Evolutionary conservation across 352 stramenopile genomes (phyloP).

Genomic region (Saprolegnia parasitica): DNA sequence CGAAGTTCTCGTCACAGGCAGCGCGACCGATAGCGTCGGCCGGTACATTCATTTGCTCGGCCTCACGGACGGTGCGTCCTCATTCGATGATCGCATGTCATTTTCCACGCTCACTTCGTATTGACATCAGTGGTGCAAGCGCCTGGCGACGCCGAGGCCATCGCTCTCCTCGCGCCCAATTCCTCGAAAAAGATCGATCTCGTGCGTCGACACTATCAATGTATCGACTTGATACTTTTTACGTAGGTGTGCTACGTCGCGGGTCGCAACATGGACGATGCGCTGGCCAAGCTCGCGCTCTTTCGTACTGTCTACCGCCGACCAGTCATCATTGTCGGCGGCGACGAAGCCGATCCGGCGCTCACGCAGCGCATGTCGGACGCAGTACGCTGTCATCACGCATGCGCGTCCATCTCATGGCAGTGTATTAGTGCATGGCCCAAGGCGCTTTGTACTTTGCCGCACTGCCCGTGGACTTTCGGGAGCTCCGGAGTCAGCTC

Average conservation of each 20-base stretch:
- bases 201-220: slow-evolving; percentile 30
- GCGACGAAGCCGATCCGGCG: slow-evolving; percentile 36
- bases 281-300: slow-evolving; percentile 38
- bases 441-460: slow-evolving; percentile 60
- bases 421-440: slow-evolving; percentile 36
- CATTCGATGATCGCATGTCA: slow-evolving; percentile 30
- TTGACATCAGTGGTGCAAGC: slow-evolving; percentile 29
- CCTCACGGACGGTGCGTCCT: slow-evolving; percentile 46
- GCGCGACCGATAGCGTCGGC: slow-evolving; percentile 39
- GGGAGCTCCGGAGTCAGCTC: slow-evolving; percentile 48
- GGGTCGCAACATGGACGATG: slow-evolving; percentile 42
- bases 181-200: slow-evolving; percentile 42
- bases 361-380: slow-evolving; percentile 37
- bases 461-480: slow-evolving; percentile 53
- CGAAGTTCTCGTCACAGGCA: slow-evolving; percentile 53
- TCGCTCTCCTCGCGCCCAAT: background rate
- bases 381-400: slow-evolving; percentile 12
- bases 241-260: slow-evolving; percentile 61
- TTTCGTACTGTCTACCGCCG: slow-evolving; percentile 41
- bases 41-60: slow-evolving; percentile 72
- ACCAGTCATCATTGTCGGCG: slow-evolving; percentile 55
- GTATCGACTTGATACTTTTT: background rate
- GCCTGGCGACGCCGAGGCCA: background rate
- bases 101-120: slow-evolving; percentile 37
- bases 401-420: background rate